Percentiles rank a stretch among this genome's conserved stretches.
Conservation (phyloP, 1,284 basidiomycete genomes). For the Marasmius oreades region DNA sequence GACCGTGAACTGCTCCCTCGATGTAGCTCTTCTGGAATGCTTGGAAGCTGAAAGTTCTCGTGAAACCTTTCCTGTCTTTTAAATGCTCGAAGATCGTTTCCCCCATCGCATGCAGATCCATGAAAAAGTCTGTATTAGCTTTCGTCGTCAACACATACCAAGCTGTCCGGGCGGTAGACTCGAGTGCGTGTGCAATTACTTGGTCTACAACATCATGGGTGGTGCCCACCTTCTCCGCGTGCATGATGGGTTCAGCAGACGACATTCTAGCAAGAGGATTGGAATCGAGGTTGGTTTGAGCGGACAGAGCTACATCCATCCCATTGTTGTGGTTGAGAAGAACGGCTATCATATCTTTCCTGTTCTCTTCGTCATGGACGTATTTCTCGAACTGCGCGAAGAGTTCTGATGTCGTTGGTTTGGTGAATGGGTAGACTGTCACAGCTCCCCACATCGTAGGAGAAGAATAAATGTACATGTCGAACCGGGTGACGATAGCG, state of each 20-base stretch:
- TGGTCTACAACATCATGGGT: neutral
- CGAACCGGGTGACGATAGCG: conserved; percentile 16
- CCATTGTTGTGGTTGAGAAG: neutral
- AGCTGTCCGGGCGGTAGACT: neutral
- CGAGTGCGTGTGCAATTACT: neutral
- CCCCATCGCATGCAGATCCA: neutral
- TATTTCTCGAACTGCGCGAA: neutral
- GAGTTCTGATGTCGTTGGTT: neutral
- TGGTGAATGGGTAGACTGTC: neutral
- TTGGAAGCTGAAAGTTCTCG: neutral
- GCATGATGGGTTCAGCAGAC: neutral
- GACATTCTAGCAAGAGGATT: neutral
- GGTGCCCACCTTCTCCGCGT: neutral
- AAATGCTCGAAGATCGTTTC: neutral
- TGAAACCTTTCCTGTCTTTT: neutral
- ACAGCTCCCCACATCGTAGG: neutral
- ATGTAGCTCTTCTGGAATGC: neutral
- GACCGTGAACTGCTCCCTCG: neutral
- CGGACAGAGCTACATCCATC: neutral
- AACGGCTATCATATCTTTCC: neutral
- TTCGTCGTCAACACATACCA: neutral
- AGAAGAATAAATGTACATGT: conserved; percentile 4
- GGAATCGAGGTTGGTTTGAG: neutral
- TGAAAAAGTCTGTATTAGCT: neutral
- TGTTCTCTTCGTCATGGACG: neutral